Evolutionary conservation across 768 basidiomycete genomes (phyloP).

Genomic region (Lentinula lateritia): DNA sequence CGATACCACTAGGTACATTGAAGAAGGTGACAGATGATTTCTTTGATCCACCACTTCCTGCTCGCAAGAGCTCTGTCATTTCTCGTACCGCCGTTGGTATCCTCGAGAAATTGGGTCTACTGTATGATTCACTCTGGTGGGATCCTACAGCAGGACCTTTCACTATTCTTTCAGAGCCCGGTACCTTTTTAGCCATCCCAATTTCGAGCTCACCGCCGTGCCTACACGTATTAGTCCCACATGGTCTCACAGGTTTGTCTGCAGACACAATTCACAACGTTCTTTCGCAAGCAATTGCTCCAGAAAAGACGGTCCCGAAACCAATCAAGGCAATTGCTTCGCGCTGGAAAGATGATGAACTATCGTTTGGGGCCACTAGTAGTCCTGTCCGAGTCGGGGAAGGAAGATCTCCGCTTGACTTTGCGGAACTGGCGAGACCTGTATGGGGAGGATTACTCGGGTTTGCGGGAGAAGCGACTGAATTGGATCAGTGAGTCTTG

Average conservation of each 20-base stretch:
- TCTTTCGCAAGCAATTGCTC: background rate
- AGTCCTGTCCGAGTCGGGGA: background rate
- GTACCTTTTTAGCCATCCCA: background rate
- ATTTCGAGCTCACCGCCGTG: background rate
- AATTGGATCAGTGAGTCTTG: conserved; percentile 5
- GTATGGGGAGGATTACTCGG: conserved; percentile 4
- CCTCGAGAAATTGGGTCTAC: conserved; percentile 1
- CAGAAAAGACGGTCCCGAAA: background rate
- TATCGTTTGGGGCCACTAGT: conserved; percentile 4
- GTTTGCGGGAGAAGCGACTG: conserved; percentile 6
- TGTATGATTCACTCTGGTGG: conserved; percentile 7
- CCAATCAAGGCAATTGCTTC: conserved; percentile 2
- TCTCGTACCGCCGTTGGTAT: conserved; percentile 1
- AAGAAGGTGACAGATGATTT: background rate
- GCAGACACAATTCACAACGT: background rate
- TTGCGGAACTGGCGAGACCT: conserved; percentile 1
- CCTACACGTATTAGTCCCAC: conserved; percentile 1
- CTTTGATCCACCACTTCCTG: conserved; percentile 5
- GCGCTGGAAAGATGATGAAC: conserved; percentile 2
- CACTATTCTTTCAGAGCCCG: background rate
- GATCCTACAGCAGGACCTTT: background rate
- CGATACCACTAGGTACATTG: conserved; percentile 3
- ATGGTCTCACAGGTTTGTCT: background rate
- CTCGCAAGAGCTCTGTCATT: background rate
- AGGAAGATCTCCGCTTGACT: conserved; percentile 5